Evolutionary conservation across 2,329 filamentous ascomycete species (phyloP).

Genomic region (Colletotrichum spinosum): DNA sequence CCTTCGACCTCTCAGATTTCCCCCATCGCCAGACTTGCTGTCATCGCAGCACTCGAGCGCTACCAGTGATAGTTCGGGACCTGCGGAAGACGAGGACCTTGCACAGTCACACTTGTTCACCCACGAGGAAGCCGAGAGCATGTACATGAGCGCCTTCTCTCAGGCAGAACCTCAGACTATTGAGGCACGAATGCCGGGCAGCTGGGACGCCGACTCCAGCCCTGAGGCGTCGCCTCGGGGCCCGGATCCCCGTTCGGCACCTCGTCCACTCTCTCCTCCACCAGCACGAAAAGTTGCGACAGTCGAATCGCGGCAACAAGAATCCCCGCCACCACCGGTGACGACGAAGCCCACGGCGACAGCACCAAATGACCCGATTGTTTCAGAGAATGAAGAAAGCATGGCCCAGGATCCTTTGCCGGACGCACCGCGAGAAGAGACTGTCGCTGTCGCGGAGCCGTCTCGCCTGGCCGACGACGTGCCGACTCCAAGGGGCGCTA

Average conservation of each 20-base stretch:
- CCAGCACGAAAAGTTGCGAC: neutral
- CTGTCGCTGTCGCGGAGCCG: constrained; percentile 1
- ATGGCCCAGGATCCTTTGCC: neutral
- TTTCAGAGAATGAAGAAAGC: constrained; percentile 10
- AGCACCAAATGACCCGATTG: constrained; percentile 32
- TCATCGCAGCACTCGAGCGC: constrained; percentile 41
- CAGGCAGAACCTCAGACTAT: constrained; percentile 50
- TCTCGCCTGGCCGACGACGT: constrained; percentile 50
- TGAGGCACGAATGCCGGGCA: constrained; percentile 60
- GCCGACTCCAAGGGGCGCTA: constrained; percentile 63
- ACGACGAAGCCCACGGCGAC: constrained; percentile 20
- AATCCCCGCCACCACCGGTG: neutral
- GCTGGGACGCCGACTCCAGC: constrained; percentile 58
- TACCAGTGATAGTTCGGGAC: constrained; percentile 43
- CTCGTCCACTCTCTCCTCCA: constrained; percentile 15
- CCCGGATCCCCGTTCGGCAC: neutral
- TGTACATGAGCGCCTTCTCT: constrained; percentile 84
- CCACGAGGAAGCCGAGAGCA: constrained; percentile 84
- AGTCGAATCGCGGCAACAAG: neutral
- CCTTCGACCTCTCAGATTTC: neutral
- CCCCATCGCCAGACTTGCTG: constrained; percentile 12
- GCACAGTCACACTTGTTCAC: constrained; percentile 77
- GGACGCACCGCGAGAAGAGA: neutral
- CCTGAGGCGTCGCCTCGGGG: constrained; percentile 15
- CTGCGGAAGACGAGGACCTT: constrained; percentile 60